phyloP scores from a whole-genome alignment of 2,329 filamentous ascomycete genomes.

The Hymenoscyphus infarciens region DNA sequence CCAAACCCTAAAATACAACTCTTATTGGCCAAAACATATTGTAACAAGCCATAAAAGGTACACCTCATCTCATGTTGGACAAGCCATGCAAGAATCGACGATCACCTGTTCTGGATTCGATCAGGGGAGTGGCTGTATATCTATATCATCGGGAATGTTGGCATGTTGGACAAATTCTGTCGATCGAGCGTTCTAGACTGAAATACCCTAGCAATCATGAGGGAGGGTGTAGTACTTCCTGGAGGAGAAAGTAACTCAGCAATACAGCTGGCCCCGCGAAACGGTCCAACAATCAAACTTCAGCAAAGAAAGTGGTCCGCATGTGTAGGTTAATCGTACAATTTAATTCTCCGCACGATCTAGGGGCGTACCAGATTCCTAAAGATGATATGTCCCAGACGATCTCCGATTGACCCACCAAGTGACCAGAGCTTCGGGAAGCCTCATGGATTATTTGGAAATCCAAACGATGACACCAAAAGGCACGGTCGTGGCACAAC shows the following conservation, averaged over 20 bases:
- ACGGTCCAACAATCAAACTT: not conserved
- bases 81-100: conserved; percentile 1
- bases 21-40: not conserved
- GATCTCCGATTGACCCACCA: conserved; percentile 2
- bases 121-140: not conserved
- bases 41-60: not conserved
- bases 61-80: not conserved
- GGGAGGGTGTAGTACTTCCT: not conserved
- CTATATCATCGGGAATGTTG: not conserved
- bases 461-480: not conserved
- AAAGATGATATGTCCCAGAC: not conserved
- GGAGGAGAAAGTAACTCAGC: not conserved
- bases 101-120: not conserved
- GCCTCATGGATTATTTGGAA: conserved; percentile 3
- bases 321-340: not conserved
- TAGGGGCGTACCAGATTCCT: conserved; percentile 2
- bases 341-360: conserved; percentile 2
- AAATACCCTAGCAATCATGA: not conserved
- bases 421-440: conserved; percentile 2
- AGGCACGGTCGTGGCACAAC: not conserved
- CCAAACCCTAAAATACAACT: not conserved
- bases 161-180: not conserved
- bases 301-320: not conserved
- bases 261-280: not conserved
- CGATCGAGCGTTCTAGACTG: not conserved